These are phyloP conservation scores for Saturnispora dispora DNA, from an alignment of 805 yeast genomes.

Conservation along the genomic window DNA sequence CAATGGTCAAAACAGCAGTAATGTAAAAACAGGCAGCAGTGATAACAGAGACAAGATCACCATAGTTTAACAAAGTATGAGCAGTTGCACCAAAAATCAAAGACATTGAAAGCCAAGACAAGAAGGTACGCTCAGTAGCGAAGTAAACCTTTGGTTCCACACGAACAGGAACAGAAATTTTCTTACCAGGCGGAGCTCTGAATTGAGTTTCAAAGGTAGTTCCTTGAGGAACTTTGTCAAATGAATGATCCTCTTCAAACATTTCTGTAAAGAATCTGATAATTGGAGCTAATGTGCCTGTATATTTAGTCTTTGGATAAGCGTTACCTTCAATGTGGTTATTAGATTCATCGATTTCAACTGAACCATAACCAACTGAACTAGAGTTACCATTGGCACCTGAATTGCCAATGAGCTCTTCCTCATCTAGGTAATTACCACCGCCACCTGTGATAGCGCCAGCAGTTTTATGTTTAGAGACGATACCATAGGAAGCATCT, in stretches of 20 bases:
- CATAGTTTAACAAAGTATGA: conserved; percentile 76
- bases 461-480: conserved; percentile 31
- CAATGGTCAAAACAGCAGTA: conserved; percentile 64
- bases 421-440: conserved; percentile 59
- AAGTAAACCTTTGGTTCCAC: conserved; percentile 99
- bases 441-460: conserved; percentile 21
- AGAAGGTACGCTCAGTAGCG: conserved; percentile 92
- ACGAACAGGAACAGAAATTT: conserved; percentile 86
- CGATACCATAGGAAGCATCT: conserved; percentile 53
- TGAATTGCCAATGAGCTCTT: conserved; percentile 43
- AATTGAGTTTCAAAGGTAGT: conserved; percentile 51
- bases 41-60: conserved; percentile 61
- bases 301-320: conserved; percentile 7
- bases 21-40: conserved; percentile 83
- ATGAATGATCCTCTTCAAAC: conserved; percentile 35
- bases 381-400: conserved; percentile 7
- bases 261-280: conserved; percentile 11
- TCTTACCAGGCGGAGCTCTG: conserved; percentile 79
- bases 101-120: conserved; percentile 89
- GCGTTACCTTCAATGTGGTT: conserved; percentile 22
- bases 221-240: conserved; percentile 50
- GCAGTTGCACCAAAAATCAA: conserved; percentile 85
- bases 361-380: conserved; percentile 21
- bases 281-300: conserved; percentile 14
- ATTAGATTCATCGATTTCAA: conserved; percentile 23